Conservation (phyloP, 768 basidiomycete species). For the Rhizopogon roseolus region DNA sequence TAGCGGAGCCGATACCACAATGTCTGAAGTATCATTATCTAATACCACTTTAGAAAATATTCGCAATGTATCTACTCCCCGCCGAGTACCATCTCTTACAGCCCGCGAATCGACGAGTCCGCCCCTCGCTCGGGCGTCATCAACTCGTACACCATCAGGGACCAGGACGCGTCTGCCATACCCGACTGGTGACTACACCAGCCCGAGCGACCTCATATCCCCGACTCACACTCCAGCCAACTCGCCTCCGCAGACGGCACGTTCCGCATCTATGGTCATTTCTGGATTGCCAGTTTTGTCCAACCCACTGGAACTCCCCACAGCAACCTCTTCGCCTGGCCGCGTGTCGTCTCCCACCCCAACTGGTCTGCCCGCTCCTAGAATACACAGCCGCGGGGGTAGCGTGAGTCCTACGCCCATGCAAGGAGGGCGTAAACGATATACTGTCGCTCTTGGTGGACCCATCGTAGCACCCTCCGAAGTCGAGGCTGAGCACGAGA, state of each 20-base stretch:
- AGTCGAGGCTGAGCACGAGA: constrained; percentile 24
- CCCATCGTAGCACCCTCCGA: constrained; percentile 47
- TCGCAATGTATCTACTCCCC: constrained; percentile 23
- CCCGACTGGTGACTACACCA: constrained; percentile 79
- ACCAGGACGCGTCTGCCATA: constrained; percentile 60
- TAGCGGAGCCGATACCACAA: constrained; percentile 3
- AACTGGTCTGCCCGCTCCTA: constrained; percentile 39
- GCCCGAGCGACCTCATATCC: constrained; percentile 46
- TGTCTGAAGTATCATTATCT: background rate
- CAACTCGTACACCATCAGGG: constrained; percentile 22
- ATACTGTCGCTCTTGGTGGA: constrained; percentile 80
- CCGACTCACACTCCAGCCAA: constrained; percentile 34
- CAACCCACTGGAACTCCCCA: constrained; percentile 16
- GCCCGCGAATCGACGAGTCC: constrained; percentile 63
- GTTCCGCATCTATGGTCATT: constrained; percentile 40
- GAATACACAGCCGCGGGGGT: constrained; percentile 34
- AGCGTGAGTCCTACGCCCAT: constrained; percentile 69
- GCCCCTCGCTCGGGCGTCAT: constrained; percentile 47
- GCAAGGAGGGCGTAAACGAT: constrained; percentile 55
- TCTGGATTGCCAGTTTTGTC: constrained; percentile 36
- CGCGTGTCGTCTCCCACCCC: constrained; percentile 19
- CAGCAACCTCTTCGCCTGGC: constrained; percentile 18
- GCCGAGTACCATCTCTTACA: constrained; percentile 31
- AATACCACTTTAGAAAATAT: constrained; percentile 12
- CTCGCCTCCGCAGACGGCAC: constrained; percentile 38